Evolutionary conservation across 2,329 filamentous ascomycete genomes (phyloP).

Genomic region (Plectosphaerella sp.): DNA sequence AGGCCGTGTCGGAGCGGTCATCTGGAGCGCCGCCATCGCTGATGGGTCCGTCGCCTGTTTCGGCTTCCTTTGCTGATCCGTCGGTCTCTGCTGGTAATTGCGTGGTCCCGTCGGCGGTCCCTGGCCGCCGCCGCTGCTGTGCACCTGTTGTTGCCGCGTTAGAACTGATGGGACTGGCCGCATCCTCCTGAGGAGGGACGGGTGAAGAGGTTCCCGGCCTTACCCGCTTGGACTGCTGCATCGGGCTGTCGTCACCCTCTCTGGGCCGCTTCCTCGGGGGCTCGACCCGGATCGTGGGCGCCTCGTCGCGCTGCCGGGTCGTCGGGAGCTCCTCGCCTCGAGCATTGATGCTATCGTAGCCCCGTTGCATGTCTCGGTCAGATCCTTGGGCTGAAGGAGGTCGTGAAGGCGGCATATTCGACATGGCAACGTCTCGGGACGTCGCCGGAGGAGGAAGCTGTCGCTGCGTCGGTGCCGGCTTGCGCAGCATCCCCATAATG

Average conservation of each 20-base stretch:
- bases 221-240: constrained; percentile 35
- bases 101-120: constrained; percentile 10
- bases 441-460: background rate
- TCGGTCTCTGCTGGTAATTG: background rate
- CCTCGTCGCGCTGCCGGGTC: constrained; percentile 4
- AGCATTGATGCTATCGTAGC: constrained; percentile 20
- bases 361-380: constrained; percentile 8
- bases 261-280: constrained; percentile 36
- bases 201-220: constrained; percentile 14
- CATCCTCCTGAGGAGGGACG: constrained; percentile 3
- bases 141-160: constrained; percentile 1
- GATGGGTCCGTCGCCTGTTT: constrained; percentile 38
- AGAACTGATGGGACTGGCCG: constrained; percentile 2
- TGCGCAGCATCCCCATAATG: constrained; percentile 44
- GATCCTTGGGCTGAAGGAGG: background rate
- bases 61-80: constrained; percentile 10
- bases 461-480: constrained; percentile 22
- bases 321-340: constrained; percentile 18
- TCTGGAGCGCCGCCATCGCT: constrained; percentile 46
- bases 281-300: constrained; percentile 12
- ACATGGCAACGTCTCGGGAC: constrained; percentile 9
- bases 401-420: background rate
- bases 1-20: constrained; percentile 40
- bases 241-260: constrained; percentile 27
- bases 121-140: constrained; percentile 6